Percentiles rank a stretch among this genome's conserved stretches.
Evolutionary conservation across 1,284 basidiomycete species (phyloP).

Genomic region (Austroboletus niveus): DNA sequence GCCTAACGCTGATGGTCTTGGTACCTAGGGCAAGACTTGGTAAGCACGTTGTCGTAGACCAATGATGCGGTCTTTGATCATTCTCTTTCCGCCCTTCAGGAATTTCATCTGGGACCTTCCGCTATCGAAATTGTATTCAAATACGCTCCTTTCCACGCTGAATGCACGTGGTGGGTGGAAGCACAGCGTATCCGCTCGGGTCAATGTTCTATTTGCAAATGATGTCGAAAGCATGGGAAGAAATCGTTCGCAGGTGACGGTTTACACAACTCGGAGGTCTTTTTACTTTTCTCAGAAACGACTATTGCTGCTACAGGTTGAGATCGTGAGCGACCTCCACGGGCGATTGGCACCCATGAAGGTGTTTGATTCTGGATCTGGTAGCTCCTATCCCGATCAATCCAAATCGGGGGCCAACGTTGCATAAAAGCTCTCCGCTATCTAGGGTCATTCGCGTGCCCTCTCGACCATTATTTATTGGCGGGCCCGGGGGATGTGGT

Average conservation of each 20-base stretch:
- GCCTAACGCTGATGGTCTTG: too few relatives aligned
- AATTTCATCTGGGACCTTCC: slow-evolving; percentile 54
- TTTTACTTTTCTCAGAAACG: not conserved
- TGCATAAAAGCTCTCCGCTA: too few relatives aligned
- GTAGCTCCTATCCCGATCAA: not conserved
- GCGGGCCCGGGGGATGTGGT: too few relatives aligned
- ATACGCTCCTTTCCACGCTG: slow-evolving; percentile 53
- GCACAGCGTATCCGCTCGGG: not conserved
- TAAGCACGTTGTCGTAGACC: not conserved
- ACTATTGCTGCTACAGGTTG: not conserved
- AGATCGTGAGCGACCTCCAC: not conserved
- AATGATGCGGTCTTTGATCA: not conserved
- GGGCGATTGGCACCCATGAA: slow-evolving; percentile 1
- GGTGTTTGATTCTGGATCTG: not conserved
- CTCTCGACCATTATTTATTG: too few relatives aligned
- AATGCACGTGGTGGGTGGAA: slow-evolving; percentile 42
- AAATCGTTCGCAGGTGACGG: slow-evolving; percentile 6
- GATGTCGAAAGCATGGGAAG: not conserved
- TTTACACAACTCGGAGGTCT: not conserved
- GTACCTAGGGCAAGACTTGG: slow-evolving; percentile 4
- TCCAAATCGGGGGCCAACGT: not conserved
- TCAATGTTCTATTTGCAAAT: slow-evolving; percentile 15
- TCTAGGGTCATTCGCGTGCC: too few relatives aligned
- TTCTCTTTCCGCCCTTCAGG: slow-evolving; percentile 21
- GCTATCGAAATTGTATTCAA: slow-evolving; percentile 54